phyloP scores from a whole-genome alignment of 2,329 filamentous ascomycete species.

The Diaporthe sp. region DNA sequence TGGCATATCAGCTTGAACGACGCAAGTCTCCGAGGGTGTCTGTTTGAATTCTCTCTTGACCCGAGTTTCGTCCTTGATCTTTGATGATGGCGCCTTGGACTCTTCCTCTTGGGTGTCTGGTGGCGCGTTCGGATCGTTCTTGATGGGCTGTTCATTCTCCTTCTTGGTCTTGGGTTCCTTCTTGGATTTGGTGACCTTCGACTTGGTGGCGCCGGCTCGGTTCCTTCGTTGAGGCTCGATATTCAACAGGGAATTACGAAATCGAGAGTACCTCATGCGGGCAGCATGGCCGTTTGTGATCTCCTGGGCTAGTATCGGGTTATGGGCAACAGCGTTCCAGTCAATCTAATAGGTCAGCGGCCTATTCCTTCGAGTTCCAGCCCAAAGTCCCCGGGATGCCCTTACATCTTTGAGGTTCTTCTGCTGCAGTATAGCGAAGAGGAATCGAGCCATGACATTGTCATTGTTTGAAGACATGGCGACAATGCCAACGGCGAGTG shows the following conservation, averaged over 20 bases:
- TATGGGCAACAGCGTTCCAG: conserved; percentile 66
- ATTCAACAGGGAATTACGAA: conserved; percentile 58
- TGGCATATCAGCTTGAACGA: conserved; percentile 46
- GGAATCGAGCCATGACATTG: conserved; percentile 66
- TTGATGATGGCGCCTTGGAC: conserved; percentile 37
- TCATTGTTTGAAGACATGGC: conserved; percentile 66
- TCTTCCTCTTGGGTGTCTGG: conserved; percentile 36
- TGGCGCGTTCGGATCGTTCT: conserved; percentile 49
- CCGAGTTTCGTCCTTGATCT: conserved; percentile 52
- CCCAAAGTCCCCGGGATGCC: conserved; percentile 35
- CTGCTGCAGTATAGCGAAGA: conserved; percentile 69
- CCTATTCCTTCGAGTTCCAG: neutral
- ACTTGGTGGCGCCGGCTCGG: conserved; percentile 52
- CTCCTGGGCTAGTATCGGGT: conserved; percentile 62
- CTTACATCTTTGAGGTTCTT: conserved; percentile 71
- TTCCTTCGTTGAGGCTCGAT: conserved; percentile 60
- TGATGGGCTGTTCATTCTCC: conserved; percentile 43
- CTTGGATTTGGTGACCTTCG: conserved; percentile 58
- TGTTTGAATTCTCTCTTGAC: conserved; percentile 37
- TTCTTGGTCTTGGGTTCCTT: conserved; percentile 50
- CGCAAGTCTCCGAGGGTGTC: conserved; percentile 37
- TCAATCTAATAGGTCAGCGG: conserved; percentile 59
- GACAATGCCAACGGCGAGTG: conserved; percentile 33
- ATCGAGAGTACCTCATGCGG: conserved; percentile 69
- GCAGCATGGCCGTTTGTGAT: conserved; percentile 71